phyloP scores from a whole-genome alignment of 2,329 filamentous ascomycete genomes.

The Fusarium avenaceum region DNA sequence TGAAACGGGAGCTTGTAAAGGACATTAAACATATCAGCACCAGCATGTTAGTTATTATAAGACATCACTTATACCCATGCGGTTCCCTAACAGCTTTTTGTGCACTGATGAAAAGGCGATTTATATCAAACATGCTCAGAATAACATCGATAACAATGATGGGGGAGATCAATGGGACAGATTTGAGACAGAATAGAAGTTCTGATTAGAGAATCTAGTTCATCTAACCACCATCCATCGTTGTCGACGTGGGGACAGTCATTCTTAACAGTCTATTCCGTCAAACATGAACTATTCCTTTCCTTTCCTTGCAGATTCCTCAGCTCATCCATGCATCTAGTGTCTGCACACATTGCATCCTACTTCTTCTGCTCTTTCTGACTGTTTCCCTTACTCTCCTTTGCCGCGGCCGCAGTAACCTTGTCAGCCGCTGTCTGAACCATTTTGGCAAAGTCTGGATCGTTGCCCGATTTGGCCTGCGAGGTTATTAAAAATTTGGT shows the following conservation, averaged over 20 bases:
- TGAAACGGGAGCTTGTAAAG: slow-evolving; percentile 4
- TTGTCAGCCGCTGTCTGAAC: slow-evolving; percentile 19
- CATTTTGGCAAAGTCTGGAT: slow-evolving; percentile 9
- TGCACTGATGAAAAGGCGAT: not conserved
- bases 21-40: slow-evolving; percentile 3
- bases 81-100: too few relatives aligned
- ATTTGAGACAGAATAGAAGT: not conserved
- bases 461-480: slow-evolving; percentile 3
- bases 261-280: not conserved
- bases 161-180: not conserved
- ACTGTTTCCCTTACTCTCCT: not conserved
- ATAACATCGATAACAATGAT: not conserved
- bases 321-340: not conserved
- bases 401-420: not conserved
- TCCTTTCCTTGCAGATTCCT: not conserved
- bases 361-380: slow-evolving; percentile 25
- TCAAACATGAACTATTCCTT: not conserved
- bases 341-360: not conserved
- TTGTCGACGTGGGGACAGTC: not conserved
- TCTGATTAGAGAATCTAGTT: slow-evolving; percentile 4
- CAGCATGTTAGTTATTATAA: slow-evolving; percentile 1
- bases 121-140: not conserved
- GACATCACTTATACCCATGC: not conserved
- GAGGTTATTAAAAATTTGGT: not conserved
- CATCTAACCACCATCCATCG: not conserved